Evolutionary conservation across 495 filamentous ascomycete species (phyloP).

Genomic region (Hypoxylon fuscum): DNA sequence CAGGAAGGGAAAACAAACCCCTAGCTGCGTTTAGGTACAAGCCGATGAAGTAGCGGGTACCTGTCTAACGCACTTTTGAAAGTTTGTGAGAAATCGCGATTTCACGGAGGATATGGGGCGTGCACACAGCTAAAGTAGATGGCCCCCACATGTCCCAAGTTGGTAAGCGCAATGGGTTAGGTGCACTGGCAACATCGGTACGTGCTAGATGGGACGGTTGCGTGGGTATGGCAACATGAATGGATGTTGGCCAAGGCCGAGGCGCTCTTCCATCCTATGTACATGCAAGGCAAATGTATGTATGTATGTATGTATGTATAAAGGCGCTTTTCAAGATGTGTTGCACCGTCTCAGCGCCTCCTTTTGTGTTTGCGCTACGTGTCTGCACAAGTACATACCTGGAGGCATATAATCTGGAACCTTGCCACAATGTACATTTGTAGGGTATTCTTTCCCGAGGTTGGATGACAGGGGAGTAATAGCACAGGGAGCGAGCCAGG

Average conservation of each 20-base stretch:
- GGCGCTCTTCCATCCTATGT: not conserved
- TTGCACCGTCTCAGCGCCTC: conserved; percentile 28
- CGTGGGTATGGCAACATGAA: conserved; percentile 3
- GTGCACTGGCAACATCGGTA: conserved; percentile 20
- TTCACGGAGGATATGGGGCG: conserved; percentile 37
- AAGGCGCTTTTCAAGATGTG: conserved; percentile 3
- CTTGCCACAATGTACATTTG: conserved; percentile 23
- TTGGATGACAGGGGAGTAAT: conserved; percentile 29
- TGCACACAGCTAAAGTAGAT: conserved; percentile 17
- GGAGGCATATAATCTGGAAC: conserved; percentile 21
- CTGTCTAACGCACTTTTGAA: conserved; percentile 8
- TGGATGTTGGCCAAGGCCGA: conserved; percentile 28
- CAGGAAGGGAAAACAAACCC: conserved; percentile 28
- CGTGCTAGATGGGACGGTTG: not conserved
- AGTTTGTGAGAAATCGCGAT: conserved; percentile 37
- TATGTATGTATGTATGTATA: not conserved
- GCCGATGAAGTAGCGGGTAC: conserved; percentile 22
- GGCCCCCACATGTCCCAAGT: conserved; percentile 22
- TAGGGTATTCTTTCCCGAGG: conserved; percentile 21
- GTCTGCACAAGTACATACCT: conserved; percentile 18
- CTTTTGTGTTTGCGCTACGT: conserved; percentile 26
- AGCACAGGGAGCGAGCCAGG: conserved; percentile 17
- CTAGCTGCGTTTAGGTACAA: conserved; percentile 8
- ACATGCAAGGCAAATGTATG: conserved; percentile 22
- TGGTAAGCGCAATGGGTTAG: conserved; percentile 39